Evolutionary conservation across 2,329 filamentous ascomycete genomes (phyloP).

Genomic region (Fusarium longipes): DNA sequence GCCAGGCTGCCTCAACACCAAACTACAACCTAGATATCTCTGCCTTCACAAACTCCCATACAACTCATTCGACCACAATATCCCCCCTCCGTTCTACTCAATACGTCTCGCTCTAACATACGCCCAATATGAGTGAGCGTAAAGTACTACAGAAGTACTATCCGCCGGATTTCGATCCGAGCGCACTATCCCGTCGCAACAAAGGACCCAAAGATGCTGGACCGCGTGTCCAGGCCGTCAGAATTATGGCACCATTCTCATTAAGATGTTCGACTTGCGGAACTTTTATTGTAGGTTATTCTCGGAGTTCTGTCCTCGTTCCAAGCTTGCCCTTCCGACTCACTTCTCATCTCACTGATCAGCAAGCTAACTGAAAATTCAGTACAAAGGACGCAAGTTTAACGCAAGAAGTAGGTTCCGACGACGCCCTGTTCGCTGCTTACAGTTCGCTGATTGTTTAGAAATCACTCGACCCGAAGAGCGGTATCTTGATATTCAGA

Average conservation of each 20-base stretch:
- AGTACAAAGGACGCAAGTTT: constrained; percentile 79
- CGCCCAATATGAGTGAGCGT: constrained; percentile 79
- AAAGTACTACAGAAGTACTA: constrained; percentile 78
- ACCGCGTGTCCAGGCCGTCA: no score
- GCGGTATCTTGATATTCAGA: constrained; percentile 80
- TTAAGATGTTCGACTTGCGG: constrained; percentile 62
- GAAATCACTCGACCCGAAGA: constrained; percentile 70
- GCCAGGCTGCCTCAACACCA: neutral
- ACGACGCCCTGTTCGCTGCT: constrained; percentile 50
- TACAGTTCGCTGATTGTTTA: constrained; percentile 58
- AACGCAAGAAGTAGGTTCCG: constrained; percentile 82
- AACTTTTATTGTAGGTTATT: constrained; percentile 74
- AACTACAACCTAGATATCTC: neutral
- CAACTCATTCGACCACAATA: no score
- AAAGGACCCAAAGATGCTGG: constrained; percentile 74
- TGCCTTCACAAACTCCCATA: neutral
- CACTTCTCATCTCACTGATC: no score
- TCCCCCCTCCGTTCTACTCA: neutral
- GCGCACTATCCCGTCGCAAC: constrained; percentile 77
- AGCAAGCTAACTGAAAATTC: neutral
- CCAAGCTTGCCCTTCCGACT: no score
- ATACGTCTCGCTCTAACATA: constrained; percentile 69
- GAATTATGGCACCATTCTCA: no score
- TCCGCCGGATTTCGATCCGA: constrained; percentile 89
- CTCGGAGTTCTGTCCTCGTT: no score